Evolutionary conservation across 768 basidiomycete genomes (phyloP).

Genomic region (Rhodotorula diobovata): DNA sequence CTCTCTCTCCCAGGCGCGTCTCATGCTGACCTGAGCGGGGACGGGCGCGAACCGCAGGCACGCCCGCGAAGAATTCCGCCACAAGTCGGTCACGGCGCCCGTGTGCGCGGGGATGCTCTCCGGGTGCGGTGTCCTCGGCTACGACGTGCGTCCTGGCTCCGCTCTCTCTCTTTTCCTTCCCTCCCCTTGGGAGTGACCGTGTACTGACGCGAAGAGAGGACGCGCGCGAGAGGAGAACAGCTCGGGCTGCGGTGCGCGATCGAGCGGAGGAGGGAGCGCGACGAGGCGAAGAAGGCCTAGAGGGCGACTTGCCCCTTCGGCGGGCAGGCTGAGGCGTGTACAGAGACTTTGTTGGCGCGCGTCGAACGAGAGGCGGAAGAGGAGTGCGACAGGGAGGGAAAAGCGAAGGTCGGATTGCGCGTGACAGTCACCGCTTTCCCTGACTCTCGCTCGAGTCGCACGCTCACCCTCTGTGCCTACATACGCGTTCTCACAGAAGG

Average conservation of each 20-base stretch:
- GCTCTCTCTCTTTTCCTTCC: neutral
- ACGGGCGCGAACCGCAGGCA: neutral
- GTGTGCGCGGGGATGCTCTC: constrained; percentile 21
- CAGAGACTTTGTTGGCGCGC: too few species aligned
- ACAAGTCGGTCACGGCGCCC: constrained; percentile 36
- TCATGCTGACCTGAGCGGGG: too few species aligned
- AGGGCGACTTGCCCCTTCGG: too few species aligned
- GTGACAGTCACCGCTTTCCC: too few species aligned
- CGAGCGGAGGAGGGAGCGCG: constrained; percentile 7
- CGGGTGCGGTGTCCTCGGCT: constrained; percentile 30
- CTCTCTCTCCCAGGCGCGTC: neutral
- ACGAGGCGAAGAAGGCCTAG: neutral
- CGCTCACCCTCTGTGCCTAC: too few species aligned
- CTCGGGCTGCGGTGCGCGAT: constrained; percentile 10
- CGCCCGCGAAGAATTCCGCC: constrained; percentile 25
- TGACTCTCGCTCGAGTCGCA: too few species aligned
- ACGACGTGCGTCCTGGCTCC: constrained; percentile 14
- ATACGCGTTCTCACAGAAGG: too few species aligned
- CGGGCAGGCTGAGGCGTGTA: too few species aligned
- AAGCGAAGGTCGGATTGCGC: too few species aligned
- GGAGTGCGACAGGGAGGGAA: too few species aligned
- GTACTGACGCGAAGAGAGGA: too few species aligned
- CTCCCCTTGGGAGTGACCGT: neutral
- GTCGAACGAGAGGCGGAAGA: too few species aligned
- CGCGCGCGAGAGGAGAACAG: neutral